Percentiles rank a stretch among this genome's conserved stretches.
These are phyloP conservation scores for Mycena vulgaris DNA, from an alignment of 768 basidiomycete species.

Conservation along the genomic window DNA sequence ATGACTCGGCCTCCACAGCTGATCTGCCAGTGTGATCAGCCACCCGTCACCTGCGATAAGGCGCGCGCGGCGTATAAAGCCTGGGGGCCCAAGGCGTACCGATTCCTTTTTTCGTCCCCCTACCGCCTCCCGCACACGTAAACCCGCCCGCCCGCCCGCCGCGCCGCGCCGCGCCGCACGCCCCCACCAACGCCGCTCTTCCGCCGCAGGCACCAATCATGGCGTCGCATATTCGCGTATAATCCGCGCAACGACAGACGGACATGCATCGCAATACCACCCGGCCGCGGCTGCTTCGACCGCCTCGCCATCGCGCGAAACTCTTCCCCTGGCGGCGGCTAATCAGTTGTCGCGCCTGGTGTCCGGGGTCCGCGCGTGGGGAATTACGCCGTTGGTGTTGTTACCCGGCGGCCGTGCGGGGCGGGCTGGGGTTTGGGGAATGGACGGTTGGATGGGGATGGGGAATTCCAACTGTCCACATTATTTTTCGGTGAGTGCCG, in stretches of 20 bases:
- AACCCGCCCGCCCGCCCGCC: neutral
- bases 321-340: too few relatives aligned
- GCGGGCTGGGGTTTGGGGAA: neutral
- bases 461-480: neutral
- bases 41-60: slow-evolving; percentile 35
- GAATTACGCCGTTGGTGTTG: neutral
- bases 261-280: neutral
- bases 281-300: neutral
- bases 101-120: slow-evolving; percentile 23
- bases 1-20: slow-evolving; percentile 30
- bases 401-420: slow-evolving; percentile 9
- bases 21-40: slow-evolving; percentile 39
- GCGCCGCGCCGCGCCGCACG: neutral
- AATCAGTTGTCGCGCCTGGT: slow-evolving; percentile 23
- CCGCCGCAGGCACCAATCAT: slow-evolving; percentile 9
- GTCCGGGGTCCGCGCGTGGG: slow-evolving; percentile 11
- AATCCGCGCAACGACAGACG: neutral
- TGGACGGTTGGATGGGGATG: neutral
- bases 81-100: neutral
- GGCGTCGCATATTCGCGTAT: neutral
- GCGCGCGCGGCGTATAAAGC: slow-evolving; percentile 31
- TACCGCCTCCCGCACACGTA: slow-evolving; percentile 4
- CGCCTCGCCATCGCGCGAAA: too few relatives aligned
- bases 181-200: neutral
- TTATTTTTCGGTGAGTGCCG: neutral